Conservation (phyloP, 768 basidiomycete genomes). For the Macrocybe gigantea region DNA sequence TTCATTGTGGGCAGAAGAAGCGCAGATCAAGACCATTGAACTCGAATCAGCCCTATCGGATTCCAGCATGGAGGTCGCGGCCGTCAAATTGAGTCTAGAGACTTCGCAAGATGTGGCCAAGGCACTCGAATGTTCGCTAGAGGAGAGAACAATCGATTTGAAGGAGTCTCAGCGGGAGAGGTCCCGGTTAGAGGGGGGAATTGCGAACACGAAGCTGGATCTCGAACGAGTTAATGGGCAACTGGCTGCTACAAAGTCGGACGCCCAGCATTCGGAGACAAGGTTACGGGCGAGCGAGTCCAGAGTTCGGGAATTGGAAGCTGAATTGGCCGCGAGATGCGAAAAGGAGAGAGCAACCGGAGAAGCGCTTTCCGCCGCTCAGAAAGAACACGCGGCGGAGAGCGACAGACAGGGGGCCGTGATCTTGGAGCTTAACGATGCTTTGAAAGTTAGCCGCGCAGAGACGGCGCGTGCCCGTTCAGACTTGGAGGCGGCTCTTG, state of each 20-base stretch:
- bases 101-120: too few relatives aligned
- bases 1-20: slow-evolving; percentile 4
- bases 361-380: slow-evolving; percentile 8
- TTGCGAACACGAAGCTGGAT: too few relatives aligned
- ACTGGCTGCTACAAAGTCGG: too few relatives aligned
- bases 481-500: background rate
- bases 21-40: slow-evolving; percentile 4
- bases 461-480: slow-evolving; percentile 1
- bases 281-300: slow-evolving; percentile 4
- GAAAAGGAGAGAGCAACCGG: slow-evolving; percentile 4
- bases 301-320: slow-evolving; percentile 7
- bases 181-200: too few relatives aligned
- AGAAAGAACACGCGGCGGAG: slow-evolving; percentile 7
- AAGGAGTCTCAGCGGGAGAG: too few relatives aligned
- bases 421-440: slow-evolving; percentile 9
- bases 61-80: background rate
- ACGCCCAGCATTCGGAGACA: background rate
- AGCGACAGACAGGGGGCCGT: slow-evolving; percentile 5
- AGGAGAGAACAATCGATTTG: too few relatives aligned
- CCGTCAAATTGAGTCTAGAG: too few relatives aligned
- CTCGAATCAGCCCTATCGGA: slow-evolving; percentile 4
- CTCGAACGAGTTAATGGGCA: too few relatives aligned
- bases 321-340: slow-evolving; percentile 4
- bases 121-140: too few relatives aligned
- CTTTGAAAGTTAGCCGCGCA: background rate